Evolutionary conservation across 108 stramenopile species (phyloP).

Genomic region (Fistulifera solaris): DNA sequence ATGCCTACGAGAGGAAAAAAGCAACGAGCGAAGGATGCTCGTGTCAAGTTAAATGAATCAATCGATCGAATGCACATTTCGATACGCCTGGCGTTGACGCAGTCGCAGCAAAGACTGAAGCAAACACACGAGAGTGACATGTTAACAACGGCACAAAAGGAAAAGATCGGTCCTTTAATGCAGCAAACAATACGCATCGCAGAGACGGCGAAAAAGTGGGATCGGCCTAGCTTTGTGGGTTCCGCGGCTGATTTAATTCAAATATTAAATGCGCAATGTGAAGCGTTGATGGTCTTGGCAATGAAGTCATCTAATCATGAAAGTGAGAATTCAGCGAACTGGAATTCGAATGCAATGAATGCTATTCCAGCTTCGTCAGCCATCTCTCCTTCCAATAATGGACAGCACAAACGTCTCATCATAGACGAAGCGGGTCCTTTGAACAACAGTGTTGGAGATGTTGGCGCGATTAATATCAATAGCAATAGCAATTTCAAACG

Average conservation of each 20-base stretch:
- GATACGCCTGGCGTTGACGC: slow-evolving; percentile 62
- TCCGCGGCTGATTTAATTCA: slow-evolving; percentile 64
- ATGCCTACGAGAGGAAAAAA: slow-evolving; percentile 82
- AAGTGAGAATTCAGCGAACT: not conserved
- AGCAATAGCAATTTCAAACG: no score
- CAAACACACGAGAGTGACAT: slow-evolving; percentile 4
- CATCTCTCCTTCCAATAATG: not conserved
- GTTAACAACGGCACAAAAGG: slow-evolving; percentile 12
- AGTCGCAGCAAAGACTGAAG: slow-evolving; percentile 46
- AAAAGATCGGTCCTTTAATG: slow-evolving; percentile 17
- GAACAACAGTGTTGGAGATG: no score
- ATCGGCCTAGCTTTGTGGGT: slow-evolving; percentile 73
- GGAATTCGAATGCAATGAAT: not conserved
- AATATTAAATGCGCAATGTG: slow-evolving; percentile 69
- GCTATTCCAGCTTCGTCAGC: not conserved
- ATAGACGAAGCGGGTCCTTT: no score
- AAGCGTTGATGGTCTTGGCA: slow-evolving; percentile 54
- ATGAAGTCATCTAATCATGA: slow-evolving; percentile 5
- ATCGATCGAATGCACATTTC: slow-evolving; percentile 67
- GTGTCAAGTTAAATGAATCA: slow-evolving; percentile 69
- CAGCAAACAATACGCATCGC: slow-evolving; percentile 41
- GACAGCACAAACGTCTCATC: no score
- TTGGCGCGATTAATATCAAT: no score
- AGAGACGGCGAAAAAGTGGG: slow-evolving; percentile 76
- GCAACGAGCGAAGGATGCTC: slow-evolving; percentile 78